Conservation (phyloP, 2,329 filamentous ascomycete species). For the Juglanconis sp. region DNA sequence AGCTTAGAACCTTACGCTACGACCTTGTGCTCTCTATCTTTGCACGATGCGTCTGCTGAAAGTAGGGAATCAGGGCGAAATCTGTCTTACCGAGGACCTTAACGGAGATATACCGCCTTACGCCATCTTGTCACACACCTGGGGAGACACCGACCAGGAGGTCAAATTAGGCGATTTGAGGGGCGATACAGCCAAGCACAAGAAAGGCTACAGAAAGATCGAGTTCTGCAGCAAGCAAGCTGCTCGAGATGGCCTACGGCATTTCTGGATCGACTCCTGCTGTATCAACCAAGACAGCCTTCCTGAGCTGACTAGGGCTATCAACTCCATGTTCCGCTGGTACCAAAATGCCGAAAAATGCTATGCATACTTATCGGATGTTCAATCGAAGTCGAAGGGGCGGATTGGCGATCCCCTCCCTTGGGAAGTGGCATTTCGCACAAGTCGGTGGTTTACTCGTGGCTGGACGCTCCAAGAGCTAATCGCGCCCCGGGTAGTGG, state of each 20-base stretch:
- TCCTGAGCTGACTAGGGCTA: constrained; percentile 33
- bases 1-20: too few relatives aligned
- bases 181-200: constrained; percentile 23
- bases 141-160: constrained; percentile 30
- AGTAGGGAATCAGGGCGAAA: too few relatives aligned
- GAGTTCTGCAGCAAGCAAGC: constrained; percentile 30
- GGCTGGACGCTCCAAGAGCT: constrained; percentile 18
- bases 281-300: constrained; percentile 36
- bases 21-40: too few relatives aligned
- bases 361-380: constrained; percentile 32
- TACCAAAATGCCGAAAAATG: constrained; percentile 27
- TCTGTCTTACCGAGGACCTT: constrained; percentile 24
- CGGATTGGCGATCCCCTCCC: too few relatives aligned
- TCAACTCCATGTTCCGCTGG: constrained; percentile 36
- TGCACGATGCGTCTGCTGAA: constrained; percentile 36
- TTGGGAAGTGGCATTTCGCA: too few relatives aligned
- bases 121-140: constrained; percentile 38
- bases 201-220: constrained; percentile 34
- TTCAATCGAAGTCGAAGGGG: too few relatives aligned
- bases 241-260: constrained; percentile 22
- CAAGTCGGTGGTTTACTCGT: constrained; percentile 8
- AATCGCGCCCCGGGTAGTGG: constrained; percentile 14
- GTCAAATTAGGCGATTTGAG: constrained; percentile 30
- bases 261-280: constrained; percentile 36
- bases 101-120: too few relatives aligned